Conservation (phyloP, 176 grass and related monocot genomes). For the Zoysia pacifica region DNA sequence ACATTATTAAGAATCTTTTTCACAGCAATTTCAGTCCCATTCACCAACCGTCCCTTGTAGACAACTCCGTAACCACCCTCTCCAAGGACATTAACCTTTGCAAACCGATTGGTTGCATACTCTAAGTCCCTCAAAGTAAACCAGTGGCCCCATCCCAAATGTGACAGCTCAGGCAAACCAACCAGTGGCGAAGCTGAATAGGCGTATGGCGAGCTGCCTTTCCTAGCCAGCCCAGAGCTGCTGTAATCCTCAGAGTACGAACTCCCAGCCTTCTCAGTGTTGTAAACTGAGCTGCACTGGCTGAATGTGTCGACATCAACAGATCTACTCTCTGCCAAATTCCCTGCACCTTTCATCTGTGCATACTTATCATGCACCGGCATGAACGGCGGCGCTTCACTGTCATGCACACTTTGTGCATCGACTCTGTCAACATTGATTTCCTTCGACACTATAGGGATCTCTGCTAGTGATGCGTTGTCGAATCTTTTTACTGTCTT, state of each 20-base stretch:
- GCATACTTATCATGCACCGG: constrained; percentile 62
- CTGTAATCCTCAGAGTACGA: constrained; percentile 79
- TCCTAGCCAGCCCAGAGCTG: constrained; percentile 57
- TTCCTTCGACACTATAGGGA: constrained; percentile 84
- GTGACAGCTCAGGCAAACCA: constrained; percentile 72
- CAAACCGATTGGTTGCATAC: constrained; percentile 64
- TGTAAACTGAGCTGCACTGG: constrained; percentile 76
- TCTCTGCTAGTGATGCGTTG: constrained; percentile 47
- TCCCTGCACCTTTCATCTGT: constrained; percentile 40
- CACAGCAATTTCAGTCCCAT: constrained; percentile 87
- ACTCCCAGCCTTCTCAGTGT: constrained; percentile 75
- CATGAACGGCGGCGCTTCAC: constrained; percentile 37
- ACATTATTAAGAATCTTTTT: constrained; percentile 97
- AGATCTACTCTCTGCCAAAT: constrained; percentile 55
- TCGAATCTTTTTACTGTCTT: constrained; percentile 49
- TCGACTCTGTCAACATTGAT: constrained; percentile 75
- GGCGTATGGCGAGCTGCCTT: constrained; percentile 55
- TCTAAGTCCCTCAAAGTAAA: constrained; percentile 94
- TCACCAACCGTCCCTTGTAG: constrained; percentile 67
- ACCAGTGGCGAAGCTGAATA: constrained; percentile 60
- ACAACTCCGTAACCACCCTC: constrained; percentile 95
- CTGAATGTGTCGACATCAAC: constrained; percentile 70
- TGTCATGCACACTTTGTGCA: constrained; percentile 43
- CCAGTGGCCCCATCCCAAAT: constrained; percentile 98
- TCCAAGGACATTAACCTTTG: constrained; percentile 80